These are phyloP conservation scores for Debaryomyces castellii DNA, from an alignment of 805 yeast genomes.

Conservation along the genomic window DNA sequence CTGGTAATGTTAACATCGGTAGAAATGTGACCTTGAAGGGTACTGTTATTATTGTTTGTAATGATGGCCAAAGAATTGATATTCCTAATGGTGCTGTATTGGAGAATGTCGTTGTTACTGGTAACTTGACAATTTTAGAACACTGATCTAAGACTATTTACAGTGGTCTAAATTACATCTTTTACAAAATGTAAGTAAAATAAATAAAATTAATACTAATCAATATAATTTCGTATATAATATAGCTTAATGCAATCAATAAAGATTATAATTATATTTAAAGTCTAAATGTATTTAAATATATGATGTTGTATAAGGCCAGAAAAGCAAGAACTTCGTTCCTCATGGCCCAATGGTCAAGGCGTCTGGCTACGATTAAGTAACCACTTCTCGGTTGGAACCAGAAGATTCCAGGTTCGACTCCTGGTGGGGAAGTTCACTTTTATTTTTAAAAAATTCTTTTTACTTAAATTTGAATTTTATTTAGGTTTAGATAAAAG, in stretches of 20 bases:
- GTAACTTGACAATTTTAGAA: slow-evolving; percentile 91
- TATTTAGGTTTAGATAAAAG: too few relatives aligned
- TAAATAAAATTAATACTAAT: not conserved
- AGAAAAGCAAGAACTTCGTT: slow-evolving; percentile 34
- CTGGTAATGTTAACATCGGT: slow-evolving; percentile 94
- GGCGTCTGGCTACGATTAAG: slow-evolving; percentile 51
- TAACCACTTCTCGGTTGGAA: slow-evolving; percentile 38
- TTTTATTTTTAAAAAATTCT: slow-evolving; percentile 19
- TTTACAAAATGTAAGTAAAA: not conserved
- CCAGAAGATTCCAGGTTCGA: slow-evolving; percentile 58
- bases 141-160: slow-evolving; percentile 46
- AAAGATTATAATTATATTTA: not conserved
- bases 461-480: too few relatives aligned
- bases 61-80: slow-evolving; percentile 94
- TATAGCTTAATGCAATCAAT: too few relatives aligned
- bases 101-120: slow-evolving; percentile 96
- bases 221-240: not conserved
- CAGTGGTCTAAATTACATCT: not conserved
- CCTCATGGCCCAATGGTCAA: slow-evolving; percentile 56
- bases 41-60: slow-evolving; percentile 95
- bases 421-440: slow-evolving; percentile 55
- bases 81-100: slow-evolving; percentile 94
- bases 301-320: not conserved
- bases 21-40: slow-evolving; percentile 90
- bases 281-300: not conserved